These are phyloP conservation scores for Malassezia yamatoensis DNA, from an alignment of 1,284 basidiomycete species.

Conservation along the genomic window DNA sequence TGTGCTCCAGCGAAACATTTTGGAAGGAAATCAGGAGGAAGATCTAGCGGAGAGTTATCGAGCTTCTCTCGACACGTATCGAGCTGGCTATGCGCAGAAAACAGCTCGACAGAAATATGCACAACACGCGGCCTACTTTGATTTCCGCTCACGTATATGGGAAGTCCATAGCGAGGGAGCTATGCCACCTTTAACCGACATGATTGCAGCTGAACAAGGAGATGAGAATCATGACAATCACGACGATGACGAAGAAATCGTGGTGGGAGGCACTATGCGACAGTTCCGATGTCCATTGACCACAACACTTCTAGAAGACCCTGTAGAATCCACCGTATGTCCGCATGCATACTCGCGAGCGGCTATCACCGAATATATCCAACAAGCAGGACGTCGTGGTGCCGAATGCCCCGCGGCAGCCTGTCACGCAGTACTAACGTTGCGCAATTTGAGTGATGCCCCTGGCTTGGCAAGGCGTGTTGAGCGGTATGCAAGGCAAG, in stretches of 20 bases:
- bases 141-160: slow-evolving; percentile 31
- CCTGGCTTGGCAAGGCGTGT: slow-evolving; percentile 10
- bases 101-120: slow-evolving; percentile 31
- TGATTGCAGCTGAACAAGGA: slow-evolving; percentile 22
- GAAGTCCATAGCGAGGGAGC: slow-evolving; percentile 25
- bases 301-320: slow-evolving; percentile 27
- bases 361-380: slow-evolving; percentile 10
- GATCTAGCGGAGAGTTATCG: neutral
- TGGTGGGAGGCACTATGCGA: slow-evolving; percentile 23
- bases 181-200: slow-evolving; percentile 32
- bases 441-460: slow-evolving; percentile 1
- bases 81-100: slow-evolving; percentile 7
- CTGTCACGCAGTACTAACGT: neutral
- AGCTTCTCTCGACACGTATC: slow-evolving; percentile 12
- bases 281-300: slow-evolving; percentile 37
- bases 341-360: slow-evolving; percentile 18
- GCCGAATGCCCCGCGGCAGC: slow-evolving; percentile 12
- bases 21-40: neutral
- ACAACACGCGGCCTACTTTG: slow-evolving; percentile 22
- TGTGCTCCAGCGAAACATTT: slow-evolving; percentile 11
- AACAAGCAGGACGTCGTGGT: neutral
- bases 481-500: slow-evolving; percentile 13
- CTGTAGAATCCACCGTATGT: slow-evolving; percentile 21
- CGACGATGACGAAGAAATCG: slow-evolving; percentile 31
- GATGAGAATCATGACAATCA: slow-evolving; percentile 16